Evolutionary conservation across 306 rosid species (phyloP), one percentile per base, ranked within the genome.

Genomic region (Vicia faba): DNA sequence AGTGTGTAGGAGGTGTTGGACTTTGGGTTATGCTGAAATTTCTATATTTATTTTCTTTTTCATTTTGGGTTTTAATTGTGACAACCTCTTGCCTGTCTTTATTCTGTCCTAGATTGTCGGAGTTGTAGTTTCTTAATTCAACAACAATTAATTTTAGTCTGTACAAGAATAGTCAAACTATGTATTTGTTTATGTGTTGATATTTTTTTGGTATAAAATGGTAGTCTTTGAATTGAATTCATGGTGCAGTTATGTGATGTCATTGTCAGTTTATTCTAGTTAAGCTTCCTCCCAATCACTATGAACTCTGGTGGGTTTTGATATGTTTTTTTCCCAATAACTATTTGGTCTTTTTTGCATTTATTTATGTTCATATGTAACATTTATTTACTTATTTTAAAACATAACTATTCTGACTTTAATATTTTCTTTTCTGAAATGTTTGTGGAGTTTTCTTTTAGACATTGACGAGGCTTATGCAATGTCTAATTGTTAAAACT

Each of bases 141-240:
- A 44, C 69, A 61, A 12, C 39, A 59, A 69, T 70, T 51, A 36
- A 66, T 66, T 33, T 75, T 76, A 5, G 26, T 64, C 54, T 14
- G 60, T 41, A 61, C 40, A 5, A 72, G 66, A 77, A 44, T 57
- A 53, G 86, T 66, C 79, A 76, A 82, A 84, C 41, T 77, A 23
- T 85, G 80, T 73, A 63, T 68, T 65, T 39, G 11, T 39, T 25
- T 25, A 25, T 33, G 49, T 79, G 58, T 71, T 74, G 66, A 68
- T 49, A 23, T 46, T 46, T 75, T 74, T 31, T 31, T 31, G 1
- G 9, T 33, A 2, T 12, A 75, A 23, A 67, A 46, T 78, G 41
- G 65, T 56, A 35, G 25, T 33, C 79, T 33, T 7, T 33, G 38
- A 33, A 26, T 72, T 73, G 48, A 64, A 68, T 67, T 72, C 39